Evolutionary conservation across 139 green algal species (phyloP), one percentile per base, ranked within the genome.

Genomic region (Chlamydomonas incerta): DNA sequence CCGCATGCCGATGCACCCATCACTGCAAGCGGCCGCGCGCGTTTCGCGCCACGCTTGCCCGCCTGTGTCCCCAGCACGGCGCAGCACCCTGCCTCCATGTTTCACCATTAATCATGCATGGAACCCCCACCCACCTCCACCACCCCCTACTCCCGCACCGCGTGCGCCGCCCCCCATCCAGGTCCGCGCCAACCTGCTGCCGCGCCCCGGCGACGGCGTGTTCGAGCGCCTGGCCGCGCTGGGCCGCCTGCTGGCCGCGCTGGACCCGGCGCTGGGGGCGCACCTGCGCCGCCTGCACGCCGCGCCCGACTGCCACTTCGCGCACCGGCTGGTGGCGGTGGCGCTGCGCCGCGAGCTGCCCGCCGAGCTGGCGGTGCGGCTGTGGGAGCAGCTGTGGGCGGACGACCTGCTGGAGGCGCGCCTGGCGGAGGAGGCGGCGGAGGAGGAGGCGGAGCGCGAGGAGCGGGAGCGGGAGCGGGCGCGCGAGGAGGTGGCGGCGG

Each of bases 291-390:
- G 71, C 46, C 70, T 92, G 65, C 41, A 50, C 41, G 28, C 35
- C 1, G 92, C 94, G 0, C 87, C 71, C 23, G 90, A 96, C 82
- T 98, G 93, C 88, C 93, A 95, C 88, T 98, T 98, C 88, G 95
- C 93, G 4, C 96, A 98, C 82, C 92, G 95, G 77, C 96, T 96
- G 93, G 77, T 96, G 31, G 86, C 98, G 29, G 96, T 97, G 3
- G 82, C 96, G 81, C 89, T 98, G 90, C 88, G 95, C 33, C 81
- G 95, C 20, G 96, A 98, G 86, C 85, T 98, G 77, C 72, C 88
- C 0, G 71, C 95, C 1, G 86, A 88, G 72, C 84, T 93, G 89
- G 85, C 88, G 41, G 35, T 94, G 72, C 70, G 55, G 47, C 67
- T 95, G 67, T 95, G 92, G 92, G 92, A 95, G 87, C 80, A 90